Conservation (phyloP, 768 basidiomycete genomes). For the Rhizopogon sp. region DNA sequence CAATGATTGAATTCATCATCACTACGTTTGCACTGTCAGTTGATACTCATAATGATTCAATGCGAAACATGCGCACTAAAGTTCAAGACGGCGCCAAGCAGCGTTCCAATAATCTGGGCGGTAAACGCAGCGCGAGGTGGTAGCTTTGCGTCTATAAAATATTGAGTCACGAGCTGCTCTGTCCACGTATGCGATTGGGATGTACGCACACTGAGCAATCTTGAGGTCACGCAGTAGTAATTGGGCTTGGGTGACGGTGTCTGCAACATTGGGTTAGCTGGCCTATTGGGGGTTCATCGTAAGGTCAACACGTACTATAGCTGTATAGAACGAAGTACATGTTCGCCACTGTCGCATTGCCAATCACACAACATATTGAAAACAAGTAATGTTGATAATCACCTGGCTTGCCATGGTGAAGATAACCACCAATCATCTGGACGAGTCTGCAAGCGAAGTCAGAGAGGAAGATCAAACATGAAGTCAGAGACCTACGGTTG, state of each 20-base stretch:
- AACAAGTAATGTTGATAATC: conserved; percentile 18
- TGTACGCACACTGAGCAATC: conserved; percentile 22
- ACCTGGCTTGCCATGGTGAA: conserved; percentile 35
- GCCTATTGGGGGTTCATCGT: too few species aligned
- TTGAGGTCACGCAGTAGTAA: conserved; percentile 58
- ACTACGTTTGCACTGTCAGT: conserved; percentile 32
- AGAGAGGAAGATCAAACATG: background rate
- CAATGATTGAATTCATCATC: conserved; percentile 55
- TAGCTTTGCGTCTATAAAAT: conserved; percentile 38
- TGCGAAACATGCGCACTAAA: conserved; percentile 27
- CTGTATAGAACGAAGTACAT: conserved; percentile 17
- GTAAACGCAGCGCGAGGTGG: conserved; percentile 61
- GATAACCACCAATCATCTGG: conserved; percentile 33
- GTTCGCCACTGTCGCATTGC: conserved; percentile 1
- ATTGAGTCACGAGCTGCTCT: too few species aligned
- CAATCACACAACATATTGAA: background rate
- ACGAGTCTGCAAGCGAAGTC: conserved; percentile 8
- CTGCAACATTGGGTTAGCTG: conserved; percentile 29
- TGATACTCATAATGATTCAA: background rate
- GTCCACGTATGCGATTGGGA: too few species aligned
- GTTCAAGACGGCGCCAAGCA: conserved; percentile 47
- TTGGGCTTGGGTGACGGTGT: conserved; percentile 43
- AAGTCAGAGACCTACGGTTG: conserved; percentile 14
- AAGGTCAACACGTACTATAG: conserved; percentile 14
- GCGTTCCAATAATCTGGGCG: conserved; percentile 51